Percentiles rank a stretch among this genome's conserved stretches.
Evolutionary conservation across 441 rosid genomes (phyloP).

Genomic region (Arabidopsis lyrata): DNA sequence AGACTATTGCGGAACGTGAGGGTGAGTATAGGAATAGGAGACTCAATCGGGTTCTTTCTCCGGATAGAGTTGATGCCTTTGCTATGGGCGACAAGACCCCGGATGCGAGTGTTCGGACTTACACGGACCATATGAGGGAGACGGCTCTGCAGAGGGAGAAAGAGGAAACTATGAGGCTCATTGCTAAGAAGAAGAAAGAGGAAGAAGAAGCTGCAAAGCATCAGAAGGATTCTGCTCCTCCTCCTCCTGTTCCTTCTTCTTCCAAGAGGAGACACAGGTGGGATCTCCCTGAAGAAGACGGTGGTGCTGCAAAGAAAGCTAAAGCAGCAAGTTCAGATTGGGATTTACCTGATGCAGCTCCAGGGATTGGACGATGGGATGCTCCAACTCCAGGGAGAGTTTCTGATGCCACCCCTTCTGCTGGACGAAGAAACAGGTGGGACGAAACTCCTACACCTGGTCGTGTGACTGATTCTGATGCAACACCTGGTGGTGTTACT

Average conservation of each 20-base stretch:
- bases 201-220: constrained; percentile 71
- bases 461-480: constrained; percentile 83
- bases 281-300: constrained; percentile 84
- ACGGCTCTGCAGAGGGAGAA: constrained; percentile 71
- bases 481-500: constrained; percentile 83
- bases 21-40: constrained; percentile 87
- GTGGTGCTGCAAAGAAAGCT: constrained; percentile 67
- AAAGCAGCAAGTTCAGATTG: constrained; percentile 76
- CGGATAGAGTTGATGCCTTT: constrained; percentile 90
- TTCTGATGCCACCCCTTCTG: constrained; percentile 81
- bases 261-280: constrained; percentile 93
- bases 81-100: constrained; percentile 95
- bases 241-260: constrained; percentile 43
- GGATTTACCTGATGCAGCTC: constrained; percentile 90
- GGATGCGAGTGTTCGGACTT: constrained; percentile 76
- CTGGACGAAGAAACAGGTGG: constrained; percentile 88
- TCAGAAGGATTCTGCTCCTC: constrained; percentile 53
- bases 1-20: constrained; percentile 83
- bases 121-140: constrained; percentile 89
- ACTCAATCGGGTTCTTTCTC: constrained; percentile 78
- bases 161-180: constrained; percentile 74
- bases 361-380: constrained; percentile 96
- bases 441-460: constrained; percentile 98
- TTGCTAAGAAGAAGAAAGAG: constrained; percentile 82
- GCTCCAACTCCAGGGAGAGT: constrained; percentile 93